Conservation (phyloP, 176 grass and related monocot genomes). For the Eleusine coracana region DNA sequence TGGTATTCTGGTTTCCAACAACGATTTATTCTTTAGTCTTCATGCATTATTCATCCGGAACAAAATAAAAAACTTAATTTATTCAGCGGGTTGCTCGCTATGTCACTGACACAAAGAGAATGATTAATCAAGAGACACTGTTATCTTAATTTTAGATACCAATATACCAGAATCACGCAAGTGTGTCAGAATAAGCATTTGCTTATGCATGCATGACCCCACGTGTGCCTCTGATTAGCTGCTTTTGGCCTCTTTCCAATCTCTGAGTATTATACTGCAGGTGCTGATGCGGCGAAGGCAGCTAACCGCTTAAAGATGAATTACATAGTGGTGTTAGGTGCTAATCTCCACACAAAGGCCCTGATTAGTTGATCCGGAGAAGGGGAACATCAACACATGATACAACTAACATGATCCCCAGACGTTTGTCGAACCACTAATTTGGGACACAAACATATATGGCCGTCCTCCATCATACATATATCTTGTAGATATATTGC, state of each 20-base stretch:
- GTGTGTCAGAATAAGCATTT: not conserved
- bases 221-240: slow-evolving; percentile 30
- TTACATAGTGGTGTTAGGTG: slow-evolving; percentile 30
- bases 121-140: not conserved
- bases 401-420: slow-evolving; percentile 11
- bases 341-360: slow-evolving; percentile 11
- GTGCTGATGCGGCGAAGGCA: slow-evolving; percentile 3
- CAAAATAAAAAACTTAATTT: no score
- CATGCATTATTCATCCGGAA: no score
- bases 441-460: slow-evolving; percentile 20
- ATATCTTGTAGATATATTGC: not conserved
- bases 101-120: not conserved
- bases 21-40: no score
- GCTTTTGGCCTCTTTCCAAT: not conserved
- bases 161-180: not conserved
- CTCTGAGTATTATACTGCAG: not conserved
- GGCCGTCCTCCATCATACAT: not conserved
- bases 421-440: not conserved
- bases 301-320: slow-evolving; percentile 5
- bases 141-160: not conserved
- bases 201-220: not conserved
- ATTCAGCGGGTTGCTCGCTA: no score
- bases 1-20: no score
- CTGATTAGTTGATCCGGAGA: not conserved
- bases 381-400: slow-evolving; percentile 45